Evolutionary conservation across 164 flowering plant species (phyloP).

Genomic region (Kingdonia uniflora): DNA sequence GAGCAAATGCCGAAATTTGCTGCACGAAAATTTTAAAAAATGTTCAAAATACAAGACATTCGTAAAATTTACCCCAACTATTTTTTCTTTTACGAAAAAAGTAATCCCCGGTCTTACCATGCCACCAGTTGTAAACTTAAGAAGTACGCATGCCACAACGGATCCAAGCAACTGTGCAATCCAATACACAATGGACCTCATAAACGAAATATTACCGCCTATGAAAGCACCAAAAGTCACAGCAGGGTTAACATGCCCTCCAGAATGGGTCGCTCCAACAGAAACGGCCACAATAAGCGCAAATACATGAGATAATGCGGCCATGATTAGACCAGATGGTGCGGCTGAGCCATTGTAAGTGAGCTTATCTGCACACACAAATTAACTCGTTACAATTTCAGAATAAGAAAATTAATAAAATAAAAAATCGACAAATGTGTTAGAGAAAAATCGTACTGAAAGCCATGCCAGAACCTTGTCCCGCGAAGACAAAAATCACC

Average conservation of each 20-base stretch:
- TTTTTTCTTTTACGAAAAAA: too few relatives aligned
- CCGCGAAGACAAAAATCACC: conserved; percentile 62
- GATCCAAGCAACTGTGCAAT: conserved; percentile 39
- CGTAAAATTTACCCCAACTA: too few relatives aligned
- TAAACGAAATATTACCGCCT: conserved; percentile 34
- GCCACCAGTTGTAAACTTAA: conserved; percentile 31
- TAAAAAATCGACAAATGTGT: background rate
- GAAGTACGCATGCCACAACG: conserved; percentile 30
- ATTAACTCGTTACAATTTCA: too few relatives aligned
- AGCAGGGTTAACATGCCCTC: conserved; percentile 45
- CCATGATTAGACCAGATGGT: conserved; percentile 33
- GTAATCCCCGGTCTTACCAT: conserved; percentile 24
- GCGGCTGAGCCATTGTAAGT: conserved; percentile 24
- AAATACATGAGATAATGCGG: conserved; percentile 31
- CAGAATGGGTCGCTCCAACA: conserved; percentile 34
- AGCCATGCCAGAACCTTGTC: conserved; percentile 70
- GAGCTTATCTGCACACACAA: conserved; percentile 25
- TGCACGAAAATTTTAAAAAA: too few relatives aligned
- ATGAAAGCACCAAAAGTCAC: conserved; percentile 48
- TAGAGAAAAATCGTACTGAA: conserved; percentile 25
- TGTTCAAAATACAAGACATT: too few relatives aligned
- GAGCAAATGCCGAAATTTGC: conserved; percentile 24
- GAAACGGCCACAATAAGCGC: conserved; percentile 39
- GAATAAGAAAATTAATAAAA: background rate
- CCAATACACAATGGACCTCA: conserved; percentile 33